These are phyloP conservation scores for Lachnellula arida DNA, from an alignment of 2,329 filamentous ascomycete genomes.

Conservation along the genomic window DNA sequence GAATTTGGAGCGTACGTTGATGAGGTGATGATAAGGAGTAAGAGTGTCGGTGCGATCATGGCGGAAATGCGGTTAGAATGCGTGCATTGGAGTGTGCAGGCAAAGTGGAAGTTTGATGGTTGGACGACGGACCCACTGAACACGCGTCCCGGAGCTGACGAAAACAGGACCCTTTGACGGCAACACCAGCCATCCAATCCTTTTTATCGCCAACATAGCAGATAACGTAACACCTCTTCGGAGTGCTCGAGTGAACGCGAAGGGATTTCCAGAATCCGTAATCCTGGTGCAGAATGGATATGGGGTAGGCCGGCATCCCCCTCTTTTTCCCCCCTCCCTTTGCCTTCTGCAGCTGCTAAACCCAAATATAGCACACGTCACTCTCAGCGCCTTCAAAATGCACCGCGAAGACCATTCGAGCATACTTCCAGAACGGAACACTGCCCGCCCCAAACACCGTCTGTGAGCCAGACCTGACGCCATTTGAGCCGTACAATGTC, in stretches of 20 bases:
- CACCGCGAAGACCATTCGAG: slow-evolving; percentile 29
- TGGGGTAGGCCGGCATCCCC: slow-evolving; percentile 37
- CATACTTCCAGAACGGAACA: slow-evolving; percentile 38
- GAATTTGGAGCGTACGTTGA: slow-evolving; percentile 23
- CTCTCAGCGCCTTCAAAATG: slow-evolving; percentile 34
- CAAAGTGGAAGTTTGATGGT: slow-evolving; percentile 30
- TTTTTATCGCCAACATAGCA: slow-evolving; percentile 35
- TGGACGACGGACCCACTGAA: background rate
- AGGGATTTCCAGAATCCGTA: slow-evolving; percentile 40
- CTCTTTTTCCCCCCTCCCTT: background rate
- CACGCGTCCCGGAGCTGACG: background rate
- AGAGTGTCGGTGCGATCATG: slow-evolving; percentile 41
- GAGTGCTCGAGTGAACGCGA: slow-evolving; percentile 30
- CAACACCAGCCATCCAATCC: slow-evolving; percentile 33
- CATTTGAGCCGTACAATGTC: slow-evolving; percentile 34
- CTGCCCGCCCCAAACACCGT: slow-evolving; percentile 41
- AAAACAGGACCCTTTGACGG: slow-evolving; percentile 29
- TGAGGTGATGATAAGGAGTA: slow-evolving; percentile 33
- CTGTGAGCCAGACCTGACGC: slow-evolving; percentile 42
- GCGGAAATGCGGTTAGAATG: slow-evolving; percentile 35
- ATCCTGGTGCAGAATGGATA: slow-evolving; percentile 47
- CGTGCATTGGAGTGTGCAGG: slow-evolving; percentile 29
- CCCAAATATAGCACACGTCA: slow-evolving; percentile 42
- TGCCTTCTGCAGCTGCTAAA: background rate
- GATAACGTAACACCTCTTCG: slow-evolving; percentile 35